Base-by-base conservation (phyloP, 306 rosid genomes). In the Mimosa pudica region DNA sequence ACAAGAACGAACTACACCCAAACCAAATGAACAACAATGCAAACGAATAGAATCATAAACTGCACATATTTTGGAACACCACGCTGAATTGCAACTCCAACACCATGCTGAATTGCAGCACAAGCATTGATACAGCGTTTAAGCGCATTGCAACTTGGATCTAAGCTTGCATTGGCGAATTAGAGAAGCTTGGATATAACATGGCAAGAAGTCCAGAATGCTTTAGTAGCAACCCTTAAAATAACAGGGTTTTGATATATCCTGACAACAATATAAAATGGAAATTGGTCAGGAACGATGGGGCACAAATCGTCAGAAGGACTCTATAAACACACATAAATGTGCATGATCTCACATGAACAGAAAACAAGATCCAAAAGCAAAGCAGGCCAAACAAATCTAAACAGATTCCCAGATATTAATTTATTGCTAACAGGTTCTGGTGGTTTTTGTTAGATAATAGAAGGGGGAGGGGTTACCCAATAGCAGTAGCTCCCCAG, bases 401-500 rank as follows among this genome's bases (percentile, higher is more conserved):
- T 42, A 62, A 64, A 68, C 62, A 84, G 48, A 44, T 69, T 46
- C 42, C 38, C 47, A 12, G 32, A 32, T 68, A 5, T 33, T 33
- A 70, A 44, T 2, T 20, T 33, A 61, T 71, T 66, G 83, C 58
- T 5, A 38, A 71, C 45, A 18, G 36, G 68, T 77, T 79, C 36
- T 38, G 38, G 68, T 73, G 5, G 18, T 79, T 57, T 64, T 61
- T 8, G 24, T 38, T 58, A 18, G 20, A 32, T 33, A 64, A 33
- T 4, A 0, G 55, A 18, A 41, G 44, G 75, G 10, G 18, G 5
- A 0, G 74, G 13, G 16, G 77, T 84, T 87, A 95, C 98, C 98
- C 98, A 16, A 95, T 86, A 33, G 97, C 98, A 68, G 98, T 95
- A 64, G 98, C 98, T 35, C 98, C 97, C 98, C 98, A 92, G 30